A percentile compares a stretch with the other conserved stretches of the same genome.
These are phyloP conservation scores for Kwoniella botswanensis DNA, from an alignment of 768 basidiomycete genomes.

Conservation along the genomic window DNA sequence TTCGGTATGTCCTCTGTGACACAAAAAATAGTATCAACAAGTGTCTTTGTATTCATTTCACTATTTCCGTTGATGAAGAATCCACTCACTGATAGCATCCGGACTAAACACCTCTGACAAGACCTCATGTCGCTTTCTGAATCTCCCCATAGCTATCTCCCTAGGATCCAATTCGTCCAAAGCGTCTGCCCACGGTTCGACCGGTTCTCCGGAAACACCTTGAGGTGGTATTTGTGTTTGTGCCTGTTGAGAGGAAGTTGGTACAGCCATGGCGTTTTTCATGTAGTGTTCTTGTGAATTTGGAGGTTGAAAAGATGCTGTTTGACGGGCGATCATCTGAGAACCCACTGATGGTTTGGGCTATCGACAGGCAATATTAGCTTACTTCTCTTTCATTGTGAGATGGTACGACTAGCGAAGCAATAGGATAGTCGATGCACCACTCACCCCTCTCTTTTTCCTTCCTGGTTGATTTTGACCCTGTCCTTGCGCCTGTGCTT, in stretches of 20 bases:
- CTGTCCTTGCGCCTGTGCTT: conserved; percentile 15
- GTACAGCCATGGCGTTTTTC: conserved; percentile 27
- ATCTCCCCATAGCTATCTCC: conserved; percentile 51
- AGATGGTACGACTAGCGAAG: not conserved
- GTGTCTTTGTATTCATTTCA: too few relatives aligned
- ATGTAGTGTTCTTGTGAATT: conserved; percentile 30
- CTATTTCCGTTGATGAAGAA: too few relatives aligned
- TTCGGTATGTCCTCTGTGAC: conserved; percentile 41
- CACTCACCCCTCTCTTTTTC: conserved; percentile 33
- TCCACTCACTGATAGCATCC: conserved; percentile 48
- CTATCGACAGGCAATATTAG: conserved; percentile 7
- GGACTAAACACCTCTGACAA: conserved; percentile 47
- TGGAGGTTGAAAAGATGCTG: conserved; percentile 22
- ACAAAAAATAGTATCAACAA: too few relatives aligned
- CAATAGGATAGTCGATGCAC: not conserved
- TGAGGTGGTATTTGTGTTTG: not conserved
- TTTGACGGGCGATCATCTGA: conserved; percentile 27
- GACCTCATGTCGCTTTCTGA: conserved; percentile 47
- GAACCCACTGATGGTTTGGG: conserved; percentile 17
- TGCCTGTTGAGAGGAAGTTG: not conserved
- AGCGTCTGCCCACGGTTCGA: conserved; percentile 51
- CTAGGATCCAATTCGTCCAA: conserved; percentile 50
- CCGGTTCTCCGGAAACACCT: conserved; percentile 4
- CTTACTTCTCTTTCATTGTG: not conserved
- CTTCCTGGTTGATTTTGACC: conserved; percentile 15